Conservation (phyloP, 2,329 filamentous ascomycete species). For the Colletotrichum aenigma region DNA sequence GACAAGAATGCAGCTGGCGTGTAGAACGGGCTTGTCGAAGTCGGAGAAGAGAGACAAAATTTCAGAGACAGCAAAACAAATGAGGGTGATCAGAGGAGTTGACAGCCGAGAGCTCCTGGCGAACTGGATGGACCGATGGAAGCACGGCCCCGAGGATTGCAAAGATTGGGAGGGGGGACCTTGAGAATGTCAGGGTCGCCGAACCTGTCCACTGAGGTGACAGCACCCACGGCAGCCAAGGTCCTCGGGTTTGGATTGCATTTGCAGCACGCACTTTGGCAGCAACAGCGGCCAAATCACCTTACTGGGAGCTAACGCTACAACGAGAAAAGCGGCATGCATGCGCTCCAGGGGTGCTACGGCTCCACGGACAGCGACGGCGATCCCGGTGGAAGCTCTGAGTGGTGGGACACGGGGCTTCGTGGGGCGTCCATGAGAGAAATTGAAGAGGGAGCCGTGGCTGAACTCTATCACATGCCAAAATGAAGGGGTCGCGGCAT, state of each 20-base stretch:
- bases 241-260: neutral
- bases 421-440: conserved; percentile 12
- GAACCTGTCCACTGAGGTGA: neutral
- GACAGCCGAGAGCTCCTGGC: neutral
- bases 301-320: neutral
- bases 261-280: neutral
- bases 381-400: conserved; percentile 8
- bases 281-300: neutral
- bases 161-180: conserved; percentile 15
- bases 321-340: conserved; percentile 12
- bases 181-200: conserved; percentile 18
- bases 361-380: conserved; percentile 13
- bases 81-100: neutral
- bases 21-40: neutral
- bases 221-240: neutral
- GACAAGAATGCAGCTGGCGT: conserved; percentile 15
- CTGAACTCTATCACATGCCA: conserved; percentile 22
- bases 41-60: neutral
- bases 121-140: neutral
- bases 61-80: conserved; percentile 7
- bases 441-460: conserved; percentile 18
- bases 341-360: conserved; percentile 7
- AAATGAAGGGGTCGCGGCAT: neutral
- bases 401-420: conserved; percentile 4
- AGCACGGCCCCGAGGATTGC: neutral